Base-by-base conservation (phyloP, 768 basidiomycete species). In the Amanita rubescens region DNA sequence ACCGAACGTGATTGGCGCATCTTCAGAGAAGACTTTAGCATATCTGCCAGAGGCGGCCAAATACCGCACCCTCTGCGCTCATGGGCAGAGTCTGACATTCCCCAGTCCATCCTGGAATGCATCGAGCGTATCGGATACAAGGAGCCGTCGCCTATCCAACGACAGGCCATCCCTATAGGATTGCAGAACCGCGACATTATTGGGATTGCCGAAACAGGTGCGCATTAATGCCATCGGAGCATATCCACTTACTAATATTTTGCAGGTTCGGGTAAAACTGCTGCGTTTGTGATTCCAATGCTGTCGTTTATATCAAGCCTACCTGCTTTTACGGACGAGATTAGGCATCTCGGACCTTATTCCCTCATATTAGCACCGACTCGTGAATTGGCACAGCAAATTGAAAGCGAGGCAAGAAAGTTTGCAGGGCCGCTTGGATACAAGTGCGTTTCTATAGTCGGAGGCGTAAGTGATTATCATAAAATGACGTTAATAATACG, bases 141-240 rank as follows among this genome's bases (percentile, higher is more conserved):
- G 62, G 95, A 98, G 56, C 96, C 96, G 1, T 91, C 89, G 33
- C 84, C 96, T 5, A 99, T 99, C 65, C 96, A 99, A 69, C 79
- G 96, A 34, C 96, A 98, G 67, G 96, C 96, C 7, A 99, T 99
- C 57, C 96, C 96, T n/a, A 97, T 99, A 55, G 96, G 96, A 43
- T 69, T 98, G 58, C 91, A 94, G 65, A 94, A 94, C 63, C 81
- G 96, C 48, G 96, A 99, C 68, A 84, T 98, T 58, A 97, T 99
- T 64, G 96, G 96, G 60, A 94, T 99, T 56, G 96, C 96, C 54
- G 95, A 99, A 71, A 99, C 96, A 42, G 95, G 94, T 90, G 54
- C 49, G 79, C 69, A 7, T n/a, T 17, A 20, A 14, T 12, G 6
- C 53, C 37, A 14, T 32, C 10, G 14, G 14, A 12, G 11, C 12